phyloP scores from a whole-genome alignment of 495 filamentous ascomycete genomes.

The Hapsidospora chrysogenum region DNA sequence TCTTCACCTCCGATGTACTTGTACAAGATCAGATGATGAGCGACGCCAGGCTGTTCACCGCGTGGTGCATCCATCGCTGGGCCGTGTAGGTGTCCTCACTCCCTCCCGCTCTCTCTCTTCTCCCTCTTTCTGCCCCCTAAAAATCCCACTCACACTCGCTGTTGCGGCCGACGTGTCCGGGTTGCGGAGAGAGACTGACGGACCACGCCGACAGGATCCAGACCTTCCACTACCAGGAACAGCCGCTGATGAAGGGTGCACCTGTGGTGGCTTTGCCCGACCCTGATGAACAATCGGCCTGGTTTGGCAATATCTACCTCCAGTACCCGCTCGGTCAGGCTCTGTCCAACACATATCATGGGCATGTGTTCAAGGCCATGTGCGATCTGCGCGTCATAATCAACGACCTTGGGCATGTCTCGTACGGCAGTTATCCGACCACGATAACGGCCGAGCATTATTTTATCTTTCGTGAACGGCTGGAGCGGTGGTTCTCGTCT shows the following conservation, averaged over 20 bases:
- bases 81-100: conserved; percentile 10
- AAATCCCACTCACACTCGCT: conserved; percentile 1
- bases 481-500: conserved; percentile 7
- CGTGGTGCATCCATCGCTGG: conserved; percentile 13
- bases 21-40: conserved; percentile 4
- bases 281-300: conserved; percentile 6
- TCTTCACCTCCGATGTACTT: conserved; percentile 5
- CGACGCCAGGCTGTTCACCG: conserved; percentile 10
- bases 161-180: no score
- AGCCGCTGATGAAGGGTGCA: conserved; percentile 7
- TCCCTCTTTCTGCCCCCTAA: not conserved
- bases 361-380: conserved; percentile 7
- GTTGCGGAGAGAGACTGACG: no score
- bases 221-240: conserved; percentile 10
- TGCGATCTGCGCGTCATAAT: conserved; percentile 11
- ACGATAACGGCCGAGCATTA: not conserved
- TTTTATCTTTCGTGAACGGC: not conserved
- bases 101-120: not conserved
- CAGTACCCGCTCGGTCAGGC: conserved; percentile 11
- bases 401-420: conserved; percentile 6
- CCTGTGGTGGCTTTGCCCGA: conserved; percentile 12
- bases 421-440: conserved; percentile 1
- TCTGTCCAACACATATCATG: conserved; percentile 7
- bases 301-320: conserved; percentile 15
- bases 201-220: conserved; percentile 7